Evolutionary conservation across 768 basidiomycete genomes (phyloP).

Genomic region (Leccinum truebloodii): DNA sequence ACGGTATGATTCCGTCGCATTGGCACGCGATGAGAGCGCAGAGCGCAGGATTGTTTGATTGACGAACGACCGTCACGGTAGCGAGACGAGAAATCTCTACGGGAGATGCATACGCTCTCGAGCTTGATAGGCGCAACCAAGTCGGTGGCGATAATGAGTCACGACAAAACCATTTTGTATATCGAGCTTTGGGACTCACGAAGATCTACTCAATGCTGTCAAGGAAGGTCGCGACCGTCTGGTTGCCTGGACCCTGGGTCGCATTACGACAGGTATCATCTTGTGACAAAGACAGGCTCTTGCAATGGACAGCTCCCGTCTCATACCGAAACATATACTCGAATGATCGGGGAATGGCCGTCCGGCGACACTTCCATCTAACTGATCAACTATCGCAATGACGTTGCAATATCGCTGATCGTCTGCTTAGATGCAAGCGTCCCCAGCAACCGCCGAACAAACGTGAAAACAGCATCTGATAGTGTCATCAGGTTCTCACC

Average conservation of each 20-base stretch:
- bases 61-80: no score
- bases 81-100: no score
- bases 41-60: no score
- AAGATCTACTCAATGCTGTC: conserved; percentile 41
- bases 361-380: conserved; percentile 38
- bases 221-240: conserved; percentile 45
- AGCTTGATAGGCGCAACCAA: conserved; percentile 35
- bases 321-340: conserved; percentile 40
- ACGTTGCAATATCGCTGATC: conserved; percentile 40
- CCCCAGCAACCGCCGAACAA: conserved; percentile 62
- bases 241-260: conserved; percentile 1
- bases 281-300: conserved; percentile 34
- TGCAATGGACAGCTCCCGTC: conserved; percentile 47
- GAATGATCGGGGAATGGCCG: conserved; percentile 37
- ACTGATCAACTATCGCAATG: conserved; percentile 32
- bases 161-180: not conserved
- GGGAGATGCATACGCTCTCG: not conserved
- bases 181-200: conserved; percentile 41
- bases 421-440: conserved; percentile 56
- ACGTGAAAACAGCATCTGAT: conserved; percentile 65
- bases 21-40: no score
- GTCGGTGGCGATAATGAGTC: not conserved
- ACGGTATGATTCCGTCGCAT: no score
- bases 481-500: conserved; percentile 51
- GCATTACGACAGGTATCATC: conserved; percentile 5